phyloP scores from a whole-genome alignment of 2,329 filamentous ascomycete genomes.

The Aspergillus clavatus region DNA sequence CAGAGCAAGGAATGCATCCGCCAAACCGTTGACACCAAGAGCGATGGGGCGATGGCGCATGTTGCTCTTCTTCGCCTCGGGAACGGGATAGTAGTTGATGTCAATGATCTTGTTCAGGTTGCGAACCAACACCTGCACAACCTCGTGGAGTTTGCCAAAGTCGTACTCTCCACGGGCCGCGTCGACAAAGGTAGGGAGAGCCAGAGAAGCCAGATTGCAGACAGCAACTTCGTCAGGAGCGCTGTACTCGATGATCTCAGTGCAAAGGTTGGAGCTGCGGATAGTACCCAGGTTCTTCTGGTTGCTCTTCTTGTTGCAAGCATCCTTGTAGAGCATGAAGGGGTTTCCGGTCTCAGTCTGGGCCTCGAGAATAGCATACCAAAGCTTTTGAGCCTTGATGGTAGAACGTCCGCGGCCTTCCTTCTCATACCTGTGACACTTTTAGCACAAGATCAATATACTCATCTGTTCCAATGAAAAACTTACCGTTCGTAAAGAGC shows the following conservation, averaged over 20 bases:
- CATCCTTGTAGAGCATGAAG: slow-evolving; percentile 99
- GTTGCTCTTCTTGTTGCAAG: slow-evolving; percentile 98
- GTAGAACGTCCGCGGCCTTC: slow-evolving; percentile 85
- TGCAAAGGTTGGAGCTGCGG: slow-evolving; percentile 97
- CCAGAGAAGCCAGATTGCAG: slow-evolving; percentile 93
- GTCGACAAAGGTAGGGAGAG: slow-evolving; percentile 87
- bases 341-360: slow-evolving; percentile 99
- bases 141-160: slow-evolving; percentile 95
- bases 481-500: slow-evolving; percentile 69
- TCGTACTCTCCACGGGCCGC: slow-evolving; percentile 79
- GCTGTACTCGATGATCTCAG: slow-evolving; percentile 96
- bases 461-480: neutral
- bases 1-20: slow-evolving; percentile 94
- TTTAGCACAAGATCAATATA: slow-evolving; percentile 6
- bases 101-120: slow-evolving; percentile 99
- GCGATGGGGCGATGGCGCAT: slow-evolving; percentile 94
- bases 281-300: slow-evolving; percentile 99
- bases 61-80: slow-evolving; percentile 91
- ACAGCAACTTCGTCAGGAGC: slow-evolving; percentile 97
- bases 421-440: slow-evolving; percentile 65
- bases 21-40: slow-evolving; percentile 94
- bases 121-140: slow-evolving; percentile 83
- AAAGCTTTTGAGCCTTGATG: slow-evolving; percentile 96
- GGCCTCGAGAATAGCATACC: slow-evolving; percentile 96
- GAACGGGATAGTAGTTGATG: slow-evolving; percentile 96